Evolutionary conservation across 768 basidiomycete species (phyloP).

Genomic region (Lanmaoa rubissima): DNA sequence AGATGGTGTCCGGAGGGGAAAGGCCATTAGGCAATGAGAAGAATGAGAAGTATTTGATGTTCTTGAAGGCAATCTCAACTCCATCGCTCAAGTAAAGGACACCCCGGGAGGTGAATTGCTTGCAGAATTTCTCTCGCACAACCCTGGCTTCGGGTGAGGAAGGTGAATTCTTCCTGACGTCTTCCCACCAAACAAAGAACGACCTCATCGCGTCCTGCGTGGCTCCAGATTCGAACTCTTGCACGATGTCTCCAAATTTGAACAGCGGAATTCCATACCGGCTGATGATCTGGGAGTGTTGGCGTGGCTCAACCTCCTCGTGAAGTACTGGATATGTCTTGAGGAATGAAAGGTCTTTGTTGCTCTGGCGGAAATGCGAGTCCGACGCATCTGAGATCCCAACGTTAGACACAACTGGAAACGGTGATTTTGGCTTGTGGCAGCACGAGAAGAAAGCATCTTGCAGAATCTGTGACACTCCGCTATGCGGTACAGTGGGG

Average conservation of each 20-base stretch:
- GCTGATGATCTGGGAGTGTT: neutral
- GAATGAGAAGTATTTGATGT: neutral
- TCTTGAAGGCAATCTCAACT: slow-evolving; percentile 42
- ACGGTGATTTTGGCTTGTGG: neutral
- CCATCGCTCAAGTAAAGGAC: neutral
- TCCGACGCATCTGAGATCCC: slow-evolving; percentile 3
- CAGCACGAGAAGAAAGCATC: slow-evolving; percentile 12
- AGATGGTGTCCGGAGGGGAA: neutral
- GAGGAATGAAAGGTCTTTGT: slow-evolving; percentile 6
- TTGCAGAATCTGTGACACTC: slow-evolving; percentile 12
- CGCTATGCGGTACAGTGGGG: slow-evolving; percentile 27
- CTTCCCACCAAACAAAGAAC: slow-evolving; percentile 12
- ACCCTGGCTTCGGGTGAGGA: neutral
- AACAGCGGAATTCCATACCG: neutral
- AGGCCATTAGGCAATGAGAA: neutral
- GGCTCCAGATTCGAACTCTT: slow-evolving; percentile 7
- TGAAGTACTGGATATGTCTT: slow-evolving; percentile 6
- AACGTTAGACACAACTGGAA: slow-evolving; percentile 11
- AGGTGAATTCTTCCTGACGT: neutral
- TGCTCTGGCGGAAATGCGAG: neutral
- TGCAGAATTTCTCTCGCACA: neutral
- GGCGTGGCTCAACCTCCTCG: neutral
- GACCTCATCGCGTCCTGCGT: neutral
- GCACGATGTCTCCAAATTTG: neutral
- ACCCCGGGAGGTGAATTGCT: slow-evolving; percentile 47